phyloP scores from a whole-genome alignment of 129 eudicot genomes.

The Centaurea solstitialis region DNA sequence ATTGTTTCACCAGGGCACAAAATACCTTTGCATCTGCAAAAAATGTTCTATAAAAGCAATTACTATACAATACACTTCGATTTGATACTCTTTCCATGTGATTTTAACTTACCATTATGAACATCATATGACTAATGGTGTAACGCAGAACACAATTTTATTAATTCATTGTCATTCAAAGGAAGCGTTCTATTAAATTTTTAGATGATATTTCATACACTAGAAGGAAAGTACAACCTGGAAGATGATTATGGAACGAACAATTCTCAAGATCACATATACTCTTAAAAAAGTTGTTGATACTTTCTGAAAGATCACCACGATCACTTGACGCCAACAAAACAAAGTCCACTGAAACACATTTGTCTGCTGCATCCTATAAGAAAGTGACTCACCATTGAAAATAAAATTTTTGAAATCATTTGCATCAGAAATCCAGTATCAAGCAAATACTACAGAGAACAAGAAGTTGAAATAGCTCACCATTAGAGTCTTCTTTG shows the following conservation, averaged over 20 bases:
- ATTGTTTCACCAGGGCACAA: constrained; percentile 56
- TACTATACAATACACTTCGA: constrained; percentile 1
- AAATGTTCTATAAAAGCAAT: constrained; percentile 18
- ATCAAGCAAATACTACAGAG: constrained; percentile 2
- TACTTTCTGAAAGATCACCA: constrained; percentile 49
- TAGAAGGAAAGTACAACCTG: constrained; percentile 49
- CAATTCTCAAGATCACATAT: constrained; percentile 87
- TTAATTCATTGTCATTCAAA: constrained; percentile 1
- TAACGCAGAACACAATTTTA: constrained; percentile 1
- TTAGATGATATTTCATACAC: not conserved
- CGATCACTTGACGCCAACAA: constrained; percentile 52
- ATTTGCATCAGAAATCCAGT: constrained; percentile 4
- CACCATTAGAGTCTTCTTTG: constrained; percentile 63
- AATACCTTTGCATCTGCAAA: constrained; percentile 63
- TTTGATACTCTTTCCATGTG: constrained; percentile 2
- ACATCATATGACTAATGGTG: constrained; percentile 1
- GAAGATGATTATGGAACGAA: constrained; percentile 56
- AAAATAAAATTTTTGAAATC: not conserved
- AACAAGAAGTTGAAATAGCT: constrained; percentile 24
- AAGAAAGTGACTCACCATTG: constrained; percentile 17
- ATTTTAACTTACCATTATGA: constrained; percentile 6
- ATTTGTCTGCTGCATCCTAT: constrained; percentile 80
- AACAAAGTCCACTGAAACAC: constrained; percentile 71
- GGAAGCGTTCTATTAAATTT: constrained; percentile 1
- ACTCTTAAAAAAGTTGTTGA: constrained; percentile 54